A percentile compares a stretch with the other conserved stretches of the same genome.
These are phyloP conservation scores for Euphrasia arctica DNA, from an alignment of 305 asterid species.

Conservation along the genomic window DNA sequence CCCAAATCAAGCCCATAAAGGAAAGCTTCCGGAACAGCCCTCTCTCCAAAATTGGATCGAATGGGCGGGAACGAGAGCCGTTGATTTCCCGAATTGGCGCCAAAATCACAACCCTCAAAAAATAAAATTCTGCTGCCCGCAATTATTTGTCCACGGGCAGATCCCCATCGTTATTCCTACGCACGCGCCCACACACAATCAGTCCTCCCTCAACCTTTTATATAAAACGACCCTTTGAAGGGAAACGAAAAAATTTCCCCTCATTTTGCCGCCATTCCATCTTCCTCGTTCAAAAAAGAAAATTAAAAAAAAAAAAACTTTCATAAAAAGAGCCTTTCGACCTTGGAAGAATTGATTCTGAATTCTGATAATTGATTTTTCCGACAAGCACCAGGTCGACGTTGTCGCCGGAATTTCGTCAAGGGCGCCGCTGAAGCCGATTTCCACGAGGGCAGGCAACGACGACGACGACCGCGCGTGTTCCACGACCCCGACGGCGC, in stretches of 20 bases:
- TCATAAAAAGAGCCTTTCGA: constrained; percentile 10
- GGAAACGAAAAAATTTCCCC: constrained; percentile 10
- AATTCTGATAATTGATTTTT: constrained; percentile 4
- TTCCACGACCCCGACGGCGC: constrained; percentile 36
- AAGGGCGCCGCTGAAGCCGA: constrained; percentile 51
- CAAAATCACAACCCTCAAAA: constrained; percentile 26
- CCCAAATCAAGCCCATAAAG: no score
- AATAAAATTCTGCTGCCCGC: constrained; percentile 38
- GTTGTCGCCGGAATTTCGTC: constrained; percentile 48
- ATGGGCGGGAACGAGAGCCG: constrained; percentile 64
- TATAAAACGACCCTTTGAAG: constrained; percentile 25
- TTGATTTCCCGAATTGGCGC: constrained; percentile 51
- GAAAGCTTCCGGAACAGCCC: neutral
- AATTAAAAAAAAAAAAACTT: neutral
- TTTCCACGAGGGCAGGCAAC: constrained; percentile 31
- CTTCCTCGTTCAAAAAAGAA: constrained; percentile 20
- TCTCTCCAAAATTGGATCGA: neutral
- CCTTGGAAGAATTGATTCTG: constrained; percentile 10
- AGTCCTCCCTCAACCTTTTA: neutral
- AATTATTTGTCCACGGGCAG: constrained; percentile 41
- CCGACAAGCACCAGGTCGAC: constrained; percentile 48
- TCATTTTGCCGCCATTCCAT: constrained; percentile 55
- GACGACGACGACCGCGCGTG: constrained; percentile 11
- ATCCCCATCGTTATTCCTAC: constrained; percentile 28
- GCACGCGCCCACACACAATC: constrained; percentile 22